Conservation (phyloP, 331 rosid species). For the Rosa hybrid region DNA sequence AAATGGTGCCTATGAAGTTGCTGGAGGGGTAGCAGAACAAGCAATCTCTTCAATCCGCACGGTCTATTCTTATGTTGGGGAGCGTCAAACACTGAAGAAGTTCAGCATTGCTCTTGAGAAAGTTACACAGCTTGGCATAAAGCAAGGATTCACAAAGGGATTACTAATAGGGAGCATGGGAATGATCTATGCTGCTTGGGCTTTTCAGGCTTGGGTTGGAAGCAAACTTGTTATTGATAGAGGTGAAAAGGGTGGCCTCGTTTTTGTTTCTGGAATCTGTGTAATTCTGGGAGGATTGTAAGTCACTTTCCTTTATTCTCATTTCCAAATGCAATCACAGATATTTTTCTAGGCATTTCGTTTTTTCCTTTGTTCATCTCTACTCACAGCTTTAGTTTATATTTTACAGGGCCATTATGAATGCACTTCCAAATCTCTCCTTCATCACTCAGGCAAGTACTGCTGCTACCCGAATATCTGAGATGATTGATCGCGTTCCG, state of each 20-base stretch:
- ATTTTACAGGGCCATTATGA: conserved; percentile 60
- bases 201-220: conserved; percentile 79
- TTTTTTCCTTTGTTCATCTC: background rate
- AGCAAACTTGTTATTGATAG: conserved; percentile 55
- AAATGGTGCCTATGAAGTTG: conserved; percentile 58
- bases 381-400: conserved; percentile 4
- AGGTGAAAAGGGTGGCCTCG: conserved; percentile 69
- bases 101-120: conserved; percentile 55
- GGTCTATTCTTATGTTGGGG: conserved; percentile 77
- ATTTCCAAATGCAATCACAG: background rate
- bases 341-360: background rate
- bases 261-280: conserved; percentile 63
- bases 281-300: conserved; percentile 79
- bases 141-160: conserved; percentile 70
- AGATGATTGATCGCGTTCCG: conserved; percentile 57
- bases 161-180: conserved; percentile 77
- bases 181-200: conserved; percentile 71
- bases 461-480: conserved; percentile 51
- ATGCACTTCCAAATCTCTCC: conserved; percentile 68
- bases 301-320: conserved; percentile 30
- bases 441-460: conserved; percentile 50
- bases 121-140: conserved; percentile 59
- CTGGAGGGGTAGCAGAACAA: conserved; percentile 80
- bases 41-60: conserved; percentile 71
- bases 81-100: conserved; percentile 52